Evolutionary conservation across 2,329 filamentous ascomycete species (phyloP), one percentile per base, ranked within the genome.

Genomic region (Alternaria rosae): DNA sequence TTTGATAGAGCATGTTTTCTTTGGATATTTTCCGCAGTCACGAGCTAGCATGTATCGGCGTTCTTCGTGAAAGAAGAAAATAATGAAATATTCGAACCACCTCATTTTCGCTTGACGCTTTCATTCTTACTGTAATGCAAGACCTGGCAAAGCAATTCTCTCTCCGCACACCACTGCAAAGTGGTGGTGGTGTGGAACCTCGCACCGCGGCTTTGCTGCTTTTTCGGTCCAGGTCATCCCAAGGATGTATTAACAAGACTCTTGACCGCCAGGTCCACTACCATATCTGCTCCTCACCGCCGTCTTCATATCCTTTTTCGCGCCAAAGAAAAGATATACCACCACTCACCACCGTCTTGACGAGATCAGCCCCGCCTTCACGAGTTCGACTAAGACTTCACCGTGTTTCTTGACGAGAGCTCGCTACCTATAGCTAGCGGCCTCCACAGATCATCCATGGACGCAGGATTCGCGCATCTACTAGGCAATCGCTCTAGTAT

Each of bases 21-120:
- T 32, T 57, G 13, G 35, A 54, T 51, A n/a, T 44, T 7, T 57
- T 57, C 43, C 47, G 48, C 38, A 45, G 21, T 52, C 54, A 44
- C 44, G 53, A 57, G 53, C 58, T 57, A 55, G 58, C 58, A 61
- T 61, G 38, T 51, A 52, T 57, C 26, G 45, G 53, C 53, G 58
- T 61, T 61, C 58, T 61, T 61, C 53, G 45, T 35, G 21, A 47
- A 20, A 52, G 32, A 58, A 44, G 57, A 59, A 59, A 43, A 59
- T 47, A 59, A 55, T 44, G 51, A 32, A 55, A 47, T 30, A 11
- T 45, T 35, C 35, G 23, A 32, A 32, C 17, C 15, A 30, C 32
- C 30, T 51, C 17, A 23, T 35, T 38, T 4, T 38, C 13, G 28
- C 47, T 35, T n/a, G 20, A 17, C 8, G 6, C 47, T 23, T 17